Conservation (phyloP, 108 stramenopile genomes). For the Fistulifera solaris region DNA sequence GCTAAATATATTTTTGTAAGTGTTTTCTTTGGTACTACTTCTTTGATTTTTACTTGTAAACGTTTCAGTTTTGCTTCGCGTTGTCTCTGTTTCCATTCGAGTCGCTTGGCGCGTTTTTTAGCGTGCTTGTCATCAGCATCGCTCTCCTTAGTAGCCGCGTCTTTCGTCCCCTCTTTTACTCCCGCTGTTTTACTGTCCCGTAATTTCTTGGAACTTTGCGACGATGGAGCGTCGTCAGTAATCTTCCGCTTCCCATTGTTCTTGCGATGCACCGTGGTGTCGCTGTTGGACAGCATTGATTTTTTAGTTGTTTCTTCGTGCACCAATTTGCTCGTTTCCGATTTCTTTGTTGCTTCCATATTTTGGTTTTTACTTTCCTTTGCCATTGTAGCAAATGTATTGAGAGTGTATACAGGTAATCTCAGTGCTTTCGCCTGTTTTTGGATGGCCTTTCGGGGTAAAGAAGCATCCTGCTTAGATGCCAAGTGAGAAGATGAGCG, state of each 20-base stretch:
- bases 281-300: constrained; percentile 2
- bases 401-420: neutral
- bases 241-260: neutral
- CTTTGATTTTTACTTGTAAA: constrained; percentile 30
- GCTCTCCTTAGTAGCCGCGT: constrained; percentile 18
- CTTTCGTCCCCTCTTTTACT: constrained; percentile 7
- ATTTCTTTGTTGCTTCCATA: too few relatives aligned
- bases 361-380: constrained; percentile 8
- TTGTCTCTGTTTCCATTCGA: constrained; percentile 73
- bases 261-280: constrained; percentile 12
- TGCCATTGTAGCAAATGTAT: constrained; percentile 5
- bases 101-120: constrained; percentile 69
- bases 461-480: constrained; percentile 7
- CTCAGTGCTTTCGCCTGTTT: too few relatives aligned
- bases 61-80: constrained; percentile 47
- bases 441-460: too few relatives aligned
- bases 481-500: constrained; percentile 8
- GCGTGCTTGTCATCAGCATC: constrained; percentile 7
- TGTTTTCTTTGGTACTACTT: neutral
- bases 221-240: constrained; percentile 4
- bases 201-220: neutral
- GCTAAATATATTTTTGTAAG: neutral
- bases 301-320: neutral
- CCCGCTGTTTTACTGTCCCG: constrained; percentile 1
- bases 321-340: too few relatives aligned